A percentile compares a stretch with the other conserved stretches of the same genome.
phyloP scores from a whole-genome alignment of 2,329 filamentous ascomycete genomes.

The Colletotrichum filicis region DNA sequence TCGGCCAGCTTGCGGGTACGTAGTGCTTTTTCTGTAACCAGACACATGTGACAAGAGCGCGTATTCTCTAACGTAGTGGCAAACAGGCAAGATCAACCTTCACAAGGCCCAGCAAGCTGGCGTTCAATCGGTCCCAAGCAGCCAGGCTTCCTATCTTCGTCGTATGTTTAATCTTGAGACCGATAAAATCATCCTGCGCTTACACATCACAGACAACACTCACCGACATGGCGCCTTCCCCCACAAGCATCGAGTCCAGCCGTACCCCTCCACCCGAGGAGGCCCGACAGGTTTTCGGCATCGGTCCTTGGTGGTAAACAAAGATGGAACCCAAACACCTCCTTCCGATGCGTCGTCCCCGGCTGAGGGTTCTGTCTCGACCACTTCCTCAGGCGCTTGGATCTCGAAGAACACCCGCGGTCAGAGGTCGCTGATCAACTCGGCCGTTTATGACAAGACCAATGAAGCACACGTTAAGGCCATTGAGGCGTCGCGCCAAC shows the following conservation, averaged over 20 bases:
- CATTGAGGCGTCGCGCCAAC: constrained; percentile 75
- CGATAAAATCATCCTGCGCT: background rate
- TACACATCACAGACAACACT: constrained; percentile 42
- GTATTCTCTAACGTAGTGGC: constrained; percentile 20
- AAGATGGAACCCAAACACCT: constrained; percentile 39
- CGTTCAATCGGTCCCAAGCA: constrained; percentile 42
- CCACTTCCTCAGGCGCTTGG: constrained; percentile 63
- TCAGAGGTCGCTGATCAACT: constrained; percentile 86
- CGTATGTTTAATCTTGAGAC: constrained; percentile 41
- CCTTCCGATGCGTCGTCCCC: constrained; percentile 39
- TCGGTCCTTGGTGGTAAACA: constrained; percentile 73
- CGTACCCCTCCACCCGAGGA: constrained; percentile 45
- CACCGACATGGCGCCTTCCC: constrained; percentile 45
- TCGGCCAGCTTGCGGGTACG: constrained; percentile 62
- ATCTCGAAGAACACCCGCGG: constrained; percentile 76
- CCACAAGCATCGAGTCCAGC: constrained; percentile 37
- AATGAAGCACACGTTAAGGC: constrained; percentile 74
- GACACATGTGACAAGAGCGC: constrained; percentile 33
- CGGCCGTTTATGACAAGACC: constrained; percentile 80
- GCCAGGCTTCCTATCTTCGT: constrained; percentile 45
- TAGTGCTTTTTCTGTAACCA: background rate
- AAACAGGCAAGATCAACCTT: constrained; percentile 80
- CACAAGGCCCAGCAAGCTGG: constrained; percentile 74
- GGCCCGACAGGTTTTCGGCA: constrained; percentile 43
- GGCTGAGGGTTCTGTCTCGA: constrained; percentile 41